Conservation (phyloP, 2,329 filamentous ascomycete species). For the Neonectria coccinea region DNA sequence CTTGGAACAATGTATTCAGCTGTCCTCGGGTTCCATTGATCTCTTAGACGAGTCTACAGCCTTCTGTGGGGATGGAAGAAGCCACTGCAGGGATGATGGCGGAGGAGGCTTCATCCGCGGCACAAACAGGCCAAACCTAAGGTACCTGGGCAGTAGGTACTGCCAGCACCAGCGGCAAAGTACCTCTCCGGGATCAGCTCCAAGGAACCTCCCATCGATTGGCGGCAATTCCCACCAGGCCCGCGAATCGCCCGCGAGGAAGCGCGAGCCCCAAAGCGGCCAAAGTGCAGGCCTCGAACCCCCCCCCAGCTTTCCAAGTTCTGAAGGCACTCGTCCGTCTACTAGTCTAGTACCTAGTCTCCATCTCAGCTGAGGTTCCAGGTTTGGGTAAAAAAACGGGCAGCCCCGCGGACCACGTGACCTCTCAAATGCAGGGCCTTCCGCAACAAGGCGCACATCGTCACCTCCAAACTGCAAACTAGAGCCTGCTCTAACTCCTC, state of each 20-base stretch:
- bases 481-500: constrained; percentile 43
- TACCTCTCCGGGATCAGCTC: not conserved
- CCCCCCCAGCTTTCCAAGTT: constrained; percentile 1
- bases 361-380: constrained; percentile 14
- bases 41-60: not conserved
- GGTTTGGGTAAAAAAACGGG: constrained; percentile 14
- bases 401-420: constrained; percentile 53
- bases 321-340: not conserved
- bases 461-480: constrained; percentile 44
- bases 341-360: not conserved
- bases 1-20: too few relatives aligned
- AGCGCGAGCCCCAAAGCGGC: constrained; percentile 1
- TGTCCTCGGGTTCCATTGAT: not conserved
- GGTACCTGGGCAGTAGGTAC: not conserved
- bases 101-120: not conserved
- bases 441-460: constrained; percentile 47
- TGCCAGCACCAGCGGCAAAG: not conserved
- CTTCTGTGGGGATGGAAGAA: constrained; percentile 7
- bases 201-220: not conserved
- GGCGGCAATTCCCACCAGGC: constrained; percentile 1
- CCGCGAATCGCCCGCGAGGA: not conserved
- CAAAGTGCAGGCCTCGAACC: not conserved
- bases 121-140: not conserved
- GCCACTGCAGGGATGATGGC: constrained; percentile 6
- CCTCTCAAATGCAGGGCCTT: constrained; percentile 39